Evolutionary conservation across 495 filamentous ascomycete species (phyloP), one percentile per base, ranked within the genome.

Genomic region (Tuber aestivum): DNA sequence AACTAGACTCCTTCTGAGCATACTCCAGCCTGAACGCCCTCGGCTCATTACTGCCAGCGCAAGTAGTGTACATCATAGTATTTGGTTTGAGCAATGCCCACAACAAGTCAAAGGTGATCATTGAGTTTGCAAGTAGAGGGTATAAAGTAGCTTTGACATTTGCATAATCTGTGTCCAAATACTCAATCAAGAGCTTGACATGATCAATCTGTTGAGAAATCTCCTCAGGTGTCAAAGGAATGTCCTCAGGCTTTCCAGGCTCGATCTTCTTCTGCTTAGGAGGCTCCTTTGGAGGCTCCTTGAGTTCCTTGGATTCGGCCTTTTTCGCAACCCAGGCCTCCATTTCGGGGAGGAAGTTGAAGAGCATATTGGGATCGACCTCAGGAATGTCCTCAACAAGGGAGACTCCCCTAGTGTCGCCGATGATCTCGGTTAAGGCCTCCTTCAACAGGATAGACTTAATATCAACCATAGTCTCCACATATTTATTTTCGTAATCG

Each of bases 11-110:
- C 80, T 89, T 92, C 82, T 90, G 89, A 1, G 92, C 91, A 73
- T 92, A 91, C 74, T 95, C 93, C 41, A 97, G 90, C 82, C 93
- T 95, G 87, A 97, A 94, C n/a, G 92, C 92, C 44, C 93, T 90
- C 2, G 94, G 94, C 81, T 97, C 92, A 71, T 96, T 93, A 48
- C 71, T 90, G 4, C 92, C 92, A 78, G 97, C 95, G 1, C 93
- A 95, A 3, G 89, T 89, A 0, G 92, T 92, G 80, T 92, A 95
- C 1, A 91, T 91, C 50, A 97, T 89, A 21, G 93, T 93, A 80
- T 96, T 95, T 9, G 94, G 94, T 80, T 97, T 96, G 86, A 93
- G 94, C 10, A 97, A 84, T 3, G 94, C 93, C 94, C 94, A 97
- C 7, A 96, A 83, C 16, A 97, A 88, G 75, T 97, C 94, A 76